Base-by-base conservation (phyloP, 805 yeast genomes). In the Jamesozyma jinghongensis region DNA sequence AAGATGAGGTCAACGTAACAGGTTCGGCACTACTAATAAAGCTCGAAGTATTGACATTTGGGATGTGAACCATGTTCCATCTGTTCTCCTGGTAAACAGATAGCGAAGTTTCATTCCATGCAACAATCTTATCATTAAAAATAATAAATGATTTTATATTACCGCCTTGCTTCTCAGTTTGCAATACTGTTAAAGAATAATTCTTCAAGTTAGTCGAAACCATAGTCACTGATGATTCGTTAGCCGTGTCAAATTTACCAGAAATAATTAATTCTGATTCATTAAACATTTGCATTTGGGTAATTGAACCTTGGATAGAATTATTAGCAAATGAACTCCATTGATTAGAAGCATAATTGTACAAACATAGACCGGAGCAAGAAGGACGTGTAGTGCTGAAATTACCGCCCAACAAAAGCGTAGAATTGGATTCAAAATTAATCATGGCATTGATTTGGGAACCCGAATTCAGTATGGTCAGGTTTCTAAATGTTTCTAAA, bases 291-390 rank as follows among this genome's bases (percentile, higher is more conserved):
- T 70, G 67, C 50, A 84, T 65, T 36, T 74, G 68, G 19, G 73
- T 67, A 22, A 82, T 70, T 1, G 62, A 61, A 3, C 94, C 94
- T 8, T 73, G 43, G 52, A 67, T 51, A 1, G 53, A 47, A 32
- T 53, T 52, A 40, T 62, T 61, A 34, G 45, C 43, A 36, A 66
- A 49, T 4, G 56, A 63, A 6, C 62, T 60, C 84, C 94, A 81
- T 17, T 78, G 63, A 0, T 73, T 63, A 26, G 68, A 65, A 3
- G 61, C 54, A 45, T 77, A 57, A 50, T 80, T 79, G 55, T 74
- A 85, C 28, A 80, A 62, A 57, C 96, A 87, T 29, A 88, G 59
- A 1, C 75, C 71, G 2, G 67, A 57, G 60, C 95, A 87, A 19
- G 63, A 59, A 26, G 71, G 61, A 4, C 74, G 63, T 0, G 81